These are phyloP conservation scores for Pseudocercospora fijiensis DNA, from an alignment of 2,329 filamentous ascomycete genomes.

Conservation along the genomic window DNA sequence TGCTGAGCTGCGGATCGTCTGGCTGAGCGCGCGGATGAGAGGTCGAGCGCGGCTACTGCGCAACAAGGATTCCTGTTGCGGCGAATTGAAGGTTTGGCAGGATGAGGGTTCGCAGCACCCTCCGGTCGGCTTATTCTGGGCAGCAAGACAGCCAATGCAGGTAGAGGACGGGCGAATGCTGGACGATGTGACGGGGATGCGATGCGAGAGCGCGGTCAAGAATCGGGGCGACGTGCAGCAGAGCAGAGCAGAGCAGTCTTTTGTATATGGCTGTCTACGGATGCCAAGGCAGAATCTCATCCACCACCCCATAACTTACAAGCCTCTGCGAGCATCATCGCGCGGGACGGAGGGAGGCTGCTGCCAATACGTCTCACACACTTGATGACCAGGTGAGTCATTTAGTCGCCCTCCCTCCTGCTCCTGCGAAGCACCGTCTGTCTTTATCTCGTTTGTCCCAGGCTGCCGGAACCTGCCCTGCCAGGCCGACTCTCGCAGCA, in stretches of 20 bases:
- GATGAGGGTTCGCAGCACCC: conserved; percentile 21
- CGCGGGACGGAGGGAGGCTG: conserved; percentile 1
- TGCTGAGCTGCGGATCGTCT: conserved; percentile 1
- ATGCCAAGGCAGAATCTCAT: conserved; percentile 14
- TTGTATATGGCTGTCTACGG: conserved; percentile 19
- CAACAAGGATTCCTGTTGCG: conserved; percentile 10
- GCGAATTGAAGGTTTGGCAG: conserved; percentile 19
- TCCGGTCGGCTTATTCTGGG: conserved; percentile 13
- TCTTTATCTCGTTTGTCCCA: conserved; percentile 18
- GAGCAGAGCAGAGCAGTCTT: conserved; percentile 18
- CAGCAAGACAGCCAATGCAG: background rate
- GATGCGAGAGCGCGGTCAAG: conserved; percentile 3
- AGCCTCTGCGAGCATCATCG: background rate
- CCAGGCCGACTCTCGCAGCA: conserved; percentile 1
- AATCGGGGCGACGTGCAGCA: conserved; percentile 9
- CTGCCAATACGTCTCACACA: conserved; percentile 11
- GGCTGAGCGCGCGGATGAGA: conserved; percentile 14
- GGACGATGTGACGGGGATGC: conserved; percentile 4
- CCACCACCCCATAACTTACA: conserved; percentile 3
- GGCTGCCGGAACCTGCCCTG: conserved; percentile 18
- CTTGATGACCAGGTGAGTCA: conserved; percentile 26
- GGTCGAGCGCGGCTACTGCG: conserved; percentile 21
- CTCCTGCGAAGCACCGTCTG: conserved; percentile 12
- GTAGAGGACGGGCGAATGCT: conserved; percentile 9
- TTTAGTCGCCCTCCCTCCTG: conserved; percentile 18